Conservation (phyloP, 176 grass and related monocot species). For the Dactylis glomerata region DNA sequence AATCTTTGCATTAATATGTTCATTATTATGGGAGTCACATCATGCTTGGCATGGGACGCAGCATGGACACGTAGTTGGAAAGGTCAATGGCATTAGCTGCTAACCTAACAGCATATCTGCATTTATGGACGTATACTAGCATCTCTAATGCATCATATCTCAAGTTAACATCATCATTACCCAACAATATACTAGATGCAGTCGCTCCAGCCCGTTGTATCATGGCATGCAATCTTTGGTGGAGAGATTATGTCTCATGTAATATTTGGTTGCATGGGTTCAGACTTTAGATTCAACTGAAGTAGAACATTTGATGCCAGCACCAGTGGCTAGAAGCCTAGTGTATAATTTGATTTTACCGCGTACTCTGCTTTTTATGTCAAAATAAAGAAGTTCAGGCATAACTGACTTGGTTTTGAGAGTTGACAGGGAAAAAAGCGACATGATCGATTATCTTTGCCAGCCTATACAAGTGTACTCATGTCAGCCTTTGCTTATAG, state of each 20-base stretch:
- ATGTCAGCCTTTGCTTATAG: neutral
- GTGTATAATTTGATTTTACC: neutral
- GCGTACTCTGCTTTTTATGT: neutral
- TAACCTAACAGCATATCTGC: slow-evolving; percentile 18
- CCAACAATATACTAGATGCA: neutral
- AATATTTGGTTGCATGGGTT: neutral
- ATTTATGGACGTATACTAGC: neutral
- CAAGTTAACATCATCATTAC: neutral
- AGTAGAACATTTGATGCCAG: neutral
- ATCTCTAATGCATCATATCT: neutral
- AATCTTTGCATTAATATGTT: slow-evolving; percentile 19
- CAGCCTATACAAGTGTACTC: neutral
- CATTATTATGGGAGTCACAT: slow-evolving; percentile 15
- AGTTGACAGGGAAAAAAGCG: neutral
- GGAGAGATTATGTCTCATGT: neutral
- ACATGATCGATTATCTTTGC: neutral
- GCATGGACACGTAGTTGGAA: slow-evolving; percentile 13
- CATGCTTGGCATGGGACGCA: slow-evolving; percentile 11
- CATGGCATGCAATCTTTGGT: neutral
- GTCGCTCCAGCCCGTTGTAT: neutral
- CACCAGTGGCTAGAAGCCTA: neutral
- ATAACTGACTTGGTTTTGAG: neutral
- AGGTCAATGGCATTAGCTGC: slow-evolving; percentile 12
- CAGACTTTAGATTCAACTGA: neutral
- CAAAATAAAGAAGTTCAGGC: neutral